A percentile compares a stretch with the other conserved stretches of the same genome.
These are phyloP conservation scores for Sutorius australiensis DNA, from an alignment of 768 basidiomycete species.

Conservation along the genomic window DNA sequence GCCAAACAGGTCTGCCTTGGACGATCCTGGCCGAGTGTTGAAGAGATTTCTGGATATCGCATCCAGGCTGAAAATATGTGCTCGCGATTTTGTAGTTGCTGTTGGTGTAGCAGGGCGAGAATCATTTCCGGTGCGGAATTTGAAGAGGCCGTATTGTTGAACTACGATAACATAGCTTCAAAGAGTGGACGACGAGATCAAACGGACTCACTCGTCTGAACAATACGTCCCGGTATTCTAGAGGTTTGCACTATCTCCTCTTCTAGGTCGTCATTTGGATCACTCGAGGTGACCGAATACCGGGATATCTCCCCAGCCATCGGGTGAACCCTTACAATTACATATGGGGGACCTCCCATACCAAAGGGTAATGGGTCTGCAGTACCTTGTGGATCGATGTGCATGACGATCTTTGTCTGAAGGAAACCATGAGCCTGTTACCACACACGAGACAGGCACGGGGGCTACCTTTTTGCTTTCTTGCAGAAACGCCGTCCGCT, in stretches of 20 bases:
- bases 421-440: constrained; percentile 5
- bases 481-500: constrained; percentile 72
- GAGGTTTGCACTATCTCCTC: constrained; percentile 81
- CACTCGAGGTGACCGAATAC: constrained; percentile 70
- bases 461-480: constrained; percentile 70
- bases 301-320: constrained; percentile 81
- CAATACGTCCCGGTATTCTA: constrained; percentile 68
- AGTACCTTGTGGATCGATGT: constrained; percentile 72
- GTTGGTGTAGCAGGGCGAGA: constrained; percentile 87
- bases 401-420: constrained; percentile 85
- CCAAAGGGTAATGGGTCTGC: constrained; percentile 80
- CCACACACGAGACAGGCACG: not conserved
- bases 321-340: constrained; percentile 79
- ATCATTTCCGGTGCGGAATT: constrained; percentile 73
- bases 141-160: constrained; percentile 85
- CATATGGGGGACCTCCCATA: constrained; percentile 63
- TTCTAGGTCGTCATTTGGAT: constrained; percentile 68
- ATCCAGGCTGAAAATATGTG: constrained; percentile 86
- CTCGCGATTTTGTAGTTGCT: constrained; percentile 62
- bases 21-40: constrained; percentile 60
- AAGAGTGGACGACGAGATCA: not conserved
- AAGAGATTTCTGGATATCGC: constrained; percentile 89
- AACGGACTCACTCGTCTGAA: constrained; percentile 71
- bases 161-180: constrained; percentile 41
- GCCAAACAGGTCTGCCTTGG: constrained; percentile 73